These are phyloP conservation scores for Saccharomyces mikatae DNA, from an alignment of 805 yeast species.

Conservation along the genomic window DNA sequence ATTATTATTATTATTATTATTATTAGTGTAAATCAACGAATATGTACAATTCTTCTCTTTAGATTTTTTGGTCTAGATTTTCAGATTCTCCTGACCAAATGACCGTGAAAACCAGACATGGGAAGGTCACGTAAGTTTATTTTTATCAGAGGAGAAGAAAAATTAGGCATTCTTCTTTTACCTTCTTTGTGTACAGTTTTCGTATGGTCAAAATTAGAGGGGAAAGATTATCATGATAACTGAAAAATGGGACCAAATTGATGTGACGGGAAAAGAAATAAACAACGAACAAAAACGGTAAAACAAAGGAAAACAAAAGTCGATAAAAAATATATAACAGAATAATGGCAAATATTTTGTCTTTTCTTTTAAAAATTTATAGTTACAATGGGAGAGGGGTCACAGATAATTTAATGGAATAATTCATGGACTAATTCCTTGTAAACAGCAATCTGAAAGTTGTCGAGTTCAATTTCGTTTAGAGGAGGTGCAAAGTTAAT, in stretches of 20 bases:
- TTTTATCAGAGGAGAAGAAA: not conserved
- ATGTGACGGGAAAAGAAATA: not conserved
- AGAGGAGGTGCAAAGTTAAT: constrained; percentile 23
- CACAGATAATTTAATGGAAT: constrained; percentile 8
- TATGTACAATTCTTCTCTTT: not conserved
- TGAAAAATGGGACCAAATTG: not conserved
- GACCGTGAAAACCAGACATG: not conserved
- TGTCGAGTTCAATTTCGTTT: constrained; percentile 26
- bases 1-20: too few species aligned
- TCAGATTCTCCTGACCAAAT: not conserved
- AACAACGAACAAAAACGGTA: not conserved
- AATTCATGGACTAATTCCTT: constrained; percentile 26
- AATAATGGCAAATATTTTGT: not conserved
- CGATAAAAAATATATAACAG: not conserved
- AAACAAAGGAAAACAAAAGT: not conserved
- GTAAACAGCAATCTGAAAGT: constrained; percentile 33
- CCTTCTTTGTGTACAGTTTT: not conserved
- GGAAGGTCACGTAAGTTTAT: not conserved
- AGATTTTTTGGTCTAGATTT: not conserved
- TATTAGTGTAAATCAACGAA: not conserved
- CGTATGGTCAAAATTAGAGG: not conserved
- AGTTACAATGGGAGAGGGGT: not conserved
- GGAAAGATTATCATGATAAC: not conserved
- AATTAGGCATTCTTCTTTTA: not conserved
- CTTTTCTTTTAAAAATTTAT: not conserved